These are phyloP conservation scores for Neopestalotiopsis clavispora DNA, from an alignment of 2,329 filamentous ascomycete genomes.

Conservation along the genomic window DNA sequence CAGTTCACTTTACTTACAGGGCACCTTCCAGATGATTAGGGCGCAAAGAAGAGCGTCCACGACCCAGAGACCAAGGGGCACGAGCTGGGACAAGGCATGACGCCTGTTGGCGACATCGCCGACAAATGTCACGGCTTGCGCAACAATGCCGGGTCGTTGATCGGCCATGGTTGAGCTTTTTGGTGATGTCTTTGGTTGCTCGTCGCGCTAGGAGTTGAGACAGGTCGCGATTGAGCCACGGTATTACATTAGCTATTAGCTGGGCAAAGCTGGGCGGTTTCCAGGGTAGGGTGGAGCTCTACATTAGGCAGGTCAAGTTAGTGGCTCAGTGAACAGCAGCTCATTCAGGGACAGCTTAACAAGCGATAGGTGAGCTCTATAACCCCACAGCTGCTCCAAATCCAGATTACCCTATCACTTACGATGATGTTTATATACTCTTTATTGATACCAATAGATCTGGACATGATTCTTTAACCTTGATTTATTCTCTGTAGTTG, in stretches of 20 bases:
- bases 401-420: too few species aligned
- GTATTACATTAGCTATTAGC: neutral
- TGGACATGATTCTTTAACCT: too few species aligned
- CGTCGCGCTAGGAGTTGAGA: conserved; percentile 19
- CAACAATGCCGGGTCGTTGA: conserved; percentile 27
- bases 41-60: conserved; percentile 74
- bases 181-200: neutral
- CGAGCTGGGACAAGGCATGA: conserved; percentile 52
- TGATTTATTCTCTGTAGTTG: too few species aligned
- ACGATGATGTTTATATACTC: too few species aligned
- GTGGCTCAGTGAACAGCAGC: neutral
- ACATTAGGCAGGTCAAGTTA: neutral
- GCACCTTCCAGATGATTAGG: conserved; percentile 78
- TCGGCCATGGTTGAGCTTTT: conserved; percentile 26
- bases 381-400: too few species aligned
- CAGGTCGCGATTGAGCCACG: conserved; percentile 18
- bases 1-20: conserved; percentile 64
- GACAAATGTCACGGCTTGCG: conserved; percentile 35
- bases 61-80: conserved; percentile 68
- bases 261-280: neutral
- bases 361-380: too few species aligned
- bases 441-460: too few species aligned
- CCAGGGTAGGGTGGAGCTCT: neutral
- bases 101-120: conserved; percentile 53
- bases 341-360: too few species aligned